Conservation (phyloP, 495 filamentous ascomycete genomes). For the Platismatia glauca region DNA sequence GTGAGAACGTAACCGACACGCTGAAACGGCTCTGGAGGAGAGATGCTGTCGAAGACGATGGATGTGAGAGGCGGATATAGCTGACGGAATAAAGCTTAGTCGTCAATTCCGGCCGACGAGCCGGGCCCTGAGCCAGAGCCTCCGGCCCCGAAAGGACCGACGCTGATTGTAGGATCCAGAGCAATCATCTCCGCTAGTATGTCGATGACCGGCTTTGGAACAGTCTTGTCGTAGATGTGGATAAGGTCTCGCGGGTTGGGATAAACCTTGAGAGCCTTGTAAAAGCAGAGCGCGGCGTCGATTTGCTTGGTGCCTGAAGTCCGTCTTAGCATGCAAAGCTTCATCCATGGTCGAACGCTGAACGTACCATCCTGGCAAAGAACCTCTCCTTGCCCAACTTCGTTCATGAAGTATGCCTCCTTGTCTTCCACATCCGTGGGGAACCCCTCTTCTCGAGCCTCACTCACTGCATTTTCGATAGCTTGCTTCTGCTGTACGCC, state of each 20-base stretch:
- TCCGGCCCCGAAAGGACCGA: constrained; percentile 13
- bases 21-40: not conserved
- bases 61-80: not conserved
- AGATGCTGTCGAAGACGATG: not conserved
- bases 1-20: not conserved
- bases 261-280: constrained; percentile 97
- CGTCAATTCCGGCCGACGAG: constrained; percentile 11
- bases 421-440: constrained; percentile 84
- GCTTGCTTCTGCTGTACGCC: constrained; percentile 58
- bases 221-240: constrained; percentile 94
- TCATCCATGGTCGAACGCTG: not conserved
- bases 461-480: constrained; percentile 62
- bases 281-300: constrained; percentile 89
- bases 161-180: constrained; percentile 46
- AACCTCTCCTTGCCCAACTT: constrained; percentile 77
- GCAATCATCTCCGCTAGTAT: constrained; percentile 97
- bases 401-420: constrained; percentile 88
- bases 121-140: constrained; percentile 11
- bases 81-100: constrained; percentile 7
- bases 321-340: constrained; percentile 21
- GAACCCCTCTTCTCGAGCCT: constrained; percentile 83
- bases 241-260: constrained; percentile 88
- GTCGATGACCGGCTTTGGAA: constrained; percentile 88
- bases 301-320: constrained; percentile 56
- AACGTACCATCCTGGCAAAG: constrained; percentile 60